Evolutionary conservation across 106 monocot species (phyloP).

Genomic region (Dioscorea alata): DNA sequence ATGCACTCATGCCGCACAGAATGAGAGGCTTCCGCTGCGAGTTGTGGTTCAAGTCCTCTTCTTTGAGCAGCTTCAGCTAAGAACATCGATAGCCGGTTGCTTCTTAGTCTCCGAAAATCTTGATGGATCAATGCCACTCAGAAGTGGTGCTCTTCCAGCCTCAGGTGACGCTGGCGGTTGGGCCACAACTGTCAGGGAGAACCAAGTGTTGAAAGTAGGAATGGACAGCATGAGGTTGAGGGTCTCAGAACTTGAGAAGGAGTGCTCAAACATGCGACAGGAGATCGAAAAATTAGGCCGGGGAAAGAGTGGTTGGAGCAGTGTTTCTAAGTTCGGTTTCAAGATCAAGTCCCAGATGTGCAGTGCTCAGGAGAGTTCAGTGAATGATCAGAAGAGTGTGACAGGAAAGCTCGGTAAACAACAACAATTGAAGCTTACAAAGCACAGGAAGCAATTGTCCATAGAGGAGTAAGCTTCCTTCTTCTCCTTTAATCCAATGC

Average conservation of each 20-base stretch:
- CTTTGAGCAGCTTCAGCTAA: slow-evolving; percentile 13
- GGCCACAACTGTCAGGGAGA: slow-evolving; percentile 36
- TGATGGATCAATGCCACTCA: slow-evolving; percentile 5
- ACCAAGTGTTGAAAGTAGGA: slow-evolving; percentile 40
- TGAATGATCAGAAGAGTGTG: slow-evolving; percentile 12
- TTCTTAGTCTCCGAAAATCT: slow-evolving; percentile 11
- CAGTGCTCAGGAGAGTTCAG: slow-evolving; percentile 27
- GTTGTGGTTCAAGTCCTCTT: slow-evolving; percentile 31
- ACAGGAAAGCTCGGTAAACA: not conserved
- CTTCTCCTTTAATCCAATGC: no score
- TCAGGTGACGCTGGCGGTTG: slow-evolving; percentile 20
- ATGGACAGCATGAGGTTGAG: slow-evolving; percentile 41
- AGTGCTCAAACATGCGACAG: slow-evolving; percentile 39
- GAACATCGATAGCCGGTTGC: slow-evolving; percentile 9
- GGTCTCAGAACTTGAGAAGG: slow-evolving; percentile 40
- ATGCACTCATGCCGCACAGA: slow-evolving; percentile 22
- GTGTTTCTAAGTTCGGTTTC: slow-evolving; percentile 27
- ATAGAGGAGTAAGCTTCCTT: not conserved
- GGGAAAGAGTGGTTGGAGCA: slow-evolving; percentile 17
- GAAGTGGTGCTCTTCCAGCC: not conserved
- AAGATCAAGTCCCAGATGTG: slow-evolving; percentile 47
- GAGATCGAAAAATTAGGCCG: slow-evolving; percentile 37
- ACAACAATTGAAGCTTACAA: slow-evolving; percentile 4
- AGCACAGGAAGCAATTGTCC: slow-evolving; percentile 10
- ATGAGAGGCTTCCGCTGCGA: slow-evolving; percentile 23